Base-by-base conservation (phyloP, 306 rosid genomes). In the Sindora glabra region DNA sequence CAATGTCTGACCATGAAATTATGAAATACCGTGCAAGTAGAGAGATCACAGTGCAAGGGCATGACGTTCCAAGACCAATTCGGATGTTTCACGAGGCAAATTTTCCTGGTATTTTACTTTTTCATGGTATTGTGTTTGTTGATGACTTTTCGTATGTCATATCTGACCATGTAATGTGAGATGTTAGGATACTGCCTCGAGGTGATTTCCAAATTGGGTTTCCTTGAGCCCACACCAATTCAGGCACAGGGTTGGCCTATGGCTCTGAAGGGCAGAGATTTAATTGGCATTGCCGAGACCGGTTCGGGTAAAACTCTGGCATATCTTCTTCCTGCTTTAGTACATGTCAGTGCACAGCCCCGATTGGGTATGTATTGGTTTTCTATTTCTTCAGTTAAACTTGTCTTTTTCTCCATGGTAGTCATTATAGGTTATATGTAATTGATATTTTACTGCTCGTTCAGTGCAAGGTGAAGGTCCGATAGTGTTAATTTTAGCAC, bases 221-320 rank as follows among this genome's bases (percentile, higher is more conserved):
- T 92, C 71, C 83, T 78, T 42, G 96, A 92, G 75, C 98, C 98
- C 26, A 92, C 98, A 9, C 85, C 98, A 61, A 92, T 92, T 67
- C 96, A 92, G 73, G 88, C 96, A 72, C 98, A 92, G 63, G 98
- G 98, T 65, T 92, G 98, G 98, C 96, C 98, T 30, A 92, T 92
- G 95, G 98, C 96, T 72, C 77, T 92, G 14, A 92, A 77, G 67
- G 98, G 98, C 73, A 81, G 96, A 69, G 98, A 92, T 72, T 78
- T 92, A 62, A 59, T 92, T 65, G 96, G 98, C 69, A 92, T 92
- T 76, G 98, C 98, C 8, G 98, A 92, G 83, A 92, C 98, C 36
- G 98, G 98, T 62, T 92, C 98, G 1, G 98, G 96, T 63, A 92
- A 92, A 79, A 92, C 98, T 44, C 71, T 92, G 73, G 77, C 98